Conservation (phyloP, 345 rosid species). For the Lagerstroemia speciosa region DNA sequence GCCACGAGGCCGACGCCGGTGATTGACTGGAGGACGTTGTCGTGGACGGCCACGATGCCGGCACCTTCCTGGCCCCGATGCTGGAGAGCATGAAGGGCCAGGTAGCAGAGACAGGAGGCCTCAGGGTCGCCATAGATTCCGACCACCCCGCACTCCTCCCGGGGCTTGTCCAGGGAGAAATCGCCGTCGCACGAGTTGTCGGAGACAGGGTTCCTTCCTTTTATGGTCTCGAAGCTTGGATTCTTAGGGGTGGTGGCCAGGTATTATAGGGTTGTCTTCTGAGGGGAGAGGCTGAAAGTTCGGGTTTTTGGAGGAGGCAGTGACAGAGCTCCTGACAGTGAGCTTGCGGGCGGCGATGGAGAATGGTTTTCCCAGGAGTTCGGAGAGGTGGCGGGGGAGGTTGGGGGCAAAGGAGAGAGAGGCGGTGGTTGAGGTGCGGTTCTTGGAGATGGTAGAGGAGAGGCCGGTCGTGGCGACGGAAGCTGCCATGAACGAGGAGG, state of each 20-base stretch:
- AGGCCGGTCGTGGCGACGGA: conserved; percentile 1
- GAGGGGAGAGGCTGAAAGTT: conserved; percentile 19
- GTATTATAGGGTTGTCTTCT: not conserved
- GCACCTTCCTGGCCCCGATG: conserved; percentile 99
- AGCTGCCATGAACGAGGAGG: conserved; percentile 3
- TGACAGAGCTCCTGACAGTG: conserved; percentile 1
- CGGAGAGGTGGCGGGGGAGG: conserved; percentile 21
- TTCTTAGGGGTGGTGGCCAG: not conserved
- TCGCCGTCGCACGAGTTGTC: conserved; percentile 4
- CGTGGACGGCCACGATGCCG: conserved; percentile 78
- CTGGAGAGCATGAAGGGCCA: conserved; percentile 91
- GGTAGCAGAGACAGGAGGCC: conserved; percentile 80
- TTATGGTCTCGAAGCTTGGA: not conserved
- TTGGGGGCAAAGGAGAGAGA: conserved; percentile 23
- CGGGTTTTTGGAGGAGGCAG: conserved; percentile 40
- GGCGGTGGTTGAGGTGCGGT: conserved; percentile 6
- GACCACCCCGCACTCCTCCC: conserved; percentile 97
- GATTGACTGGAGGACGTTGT: conserved; percentile 63
- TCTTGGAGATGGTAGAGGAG: conserved; percentile 19
- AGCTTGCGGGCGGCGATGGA: conserved; percentile 19
- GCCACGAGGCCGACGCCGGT: conserved; percentile 95
- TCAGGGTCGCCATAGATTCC: conserved; percentile 91
- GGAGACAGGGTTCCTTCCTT: conserved; percentile 11
- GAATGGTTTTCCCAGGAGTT: conserved; percentile 37
- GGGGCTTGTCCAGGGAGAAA: conserved; percentile 64